Evolutionary conservation across 139 green algal species (phyloP).

Genomic region (Edaphochlamys debaryana): DNA sequence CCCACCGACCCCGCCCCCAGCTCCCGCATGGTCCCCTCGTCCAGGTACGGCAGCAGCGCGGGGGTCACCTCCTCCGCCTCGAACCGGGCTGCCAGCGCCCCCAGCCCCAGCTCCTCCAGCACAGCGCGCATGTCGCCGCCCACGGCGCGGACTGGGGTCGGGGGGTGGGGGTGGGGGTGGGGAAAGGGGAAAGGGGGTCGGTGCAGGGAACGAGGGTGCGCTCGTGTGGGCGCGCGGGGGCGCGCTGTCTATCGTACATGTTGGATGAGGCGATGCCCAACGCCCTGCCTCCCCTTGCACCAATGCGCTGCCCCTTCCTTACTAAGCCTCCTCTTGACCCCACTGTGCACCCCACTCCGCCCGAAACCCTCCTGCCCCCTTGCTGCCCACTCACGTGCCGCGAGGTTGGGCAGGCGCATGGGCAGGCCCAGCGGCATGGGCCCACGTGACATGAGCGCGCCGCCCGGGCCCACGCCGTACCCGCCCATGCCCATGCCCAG

Average conservation of each 20-base stretch:
- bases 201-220: too few species aligned
- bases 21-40: conserved; percentile 31
- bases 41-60: conserved; percentile 36
- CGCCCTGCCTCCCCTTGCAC: too few species aligned
- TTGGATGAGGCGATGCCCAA: too few species aligned
- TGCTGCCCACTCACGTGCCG: conserved; percentile 17
- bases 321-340: too few species aligned
- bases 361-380: background rate
- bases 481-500: background rate
- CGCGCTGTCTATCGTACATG: too few species aligned
- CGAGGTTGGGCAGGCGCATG: conserved; percentile 16
- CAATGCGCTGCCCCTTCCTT: too few species aligned
- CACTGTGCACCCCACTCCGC: too few species aligned
- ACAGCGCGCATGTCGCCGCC: conserved; percentile 37
- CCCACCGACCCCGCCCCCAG: conserved; percentile 33
- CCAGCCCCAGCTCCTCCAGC: conserved; percentile 37
- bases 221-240: too few species aligned
- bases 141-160: background rate
- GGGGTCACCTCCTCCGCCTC: conserved; percentile 39
- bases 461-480: too few species aligned
- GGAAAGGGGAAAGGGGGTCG: too few species aligned
- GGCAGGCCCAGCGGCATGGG: background rate
- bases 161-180: background rate
- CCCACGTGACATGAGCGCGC: background rate
- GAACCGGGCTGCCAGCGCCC: conserved; percentile 1